phyloP scores from a whole-genome alignment of 805 yeast species.

The Torulaspora quercuum region DNA sequence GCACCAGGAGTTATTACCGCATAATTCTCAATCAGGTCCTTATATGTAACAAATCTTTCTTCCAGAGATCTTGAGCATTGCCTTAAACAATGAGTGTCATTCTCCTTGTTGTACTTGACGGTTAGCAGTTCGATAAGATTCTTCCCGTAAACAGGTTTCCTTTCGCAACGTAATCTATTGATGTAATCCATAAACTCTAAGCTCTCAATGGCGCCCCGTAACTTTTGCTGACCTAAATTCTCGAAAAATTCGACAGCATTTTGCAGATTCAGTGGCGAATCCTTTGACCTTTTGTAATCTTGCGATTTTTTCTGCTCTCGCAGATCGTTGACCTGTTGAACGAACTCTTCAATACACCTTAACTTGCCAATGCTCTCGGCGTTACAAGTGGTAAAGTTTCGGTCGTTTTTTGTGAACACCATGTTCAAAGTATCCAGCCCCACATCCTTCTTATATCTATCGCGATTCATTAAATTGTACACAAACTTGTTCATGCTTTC shows the following conservation, averaged over 20 bases:
- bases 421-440: constrained; percentile 61
- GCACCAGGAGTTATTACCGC: constrained; percentile 87
- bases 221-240: constrained; percentile 50
- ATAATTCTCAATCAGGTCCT: constrained; percentile 61
- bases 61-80: constrained; percentile 43
- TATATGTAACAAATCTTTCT: constrained; percentile 41
- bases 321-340: constrained; percentile 43
- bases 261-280: constrained; percentile 27
- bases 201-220: constrained; percentile 49
- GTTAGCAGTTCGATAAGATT: constrained; percentile 48
- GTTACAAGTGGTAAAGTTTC: constrained; percentile 44
- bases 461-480: constrained; percentile 25
- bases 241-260: constrained; percentile 58
- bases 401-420: constrained; percentile 47
- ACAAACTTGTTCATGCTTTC: constrained; percentile 42
- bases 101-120: constrained; percentile 33
- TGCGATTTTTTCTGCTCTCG: constrained; percentile 28
- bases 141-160: constrained; percentile 64
- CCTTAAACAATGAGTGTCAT: constrained; percentile 17
- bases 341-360: constrained; percentile 48
- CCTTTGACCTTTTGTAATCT: constrained; percentile 6
- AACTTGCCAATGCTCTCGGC: constrained; percentile 43
- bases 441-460: constrained; percentile 27
- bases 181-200: constrained; percentile 57
- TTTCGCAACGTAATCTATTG: constrained; percentile 61